These are phyloP conservation scores for Chytriomyces hyalinus DNA, from an alignment of 192 early-diverging fungal genomes.

Conservation along the genomic window DNA sequence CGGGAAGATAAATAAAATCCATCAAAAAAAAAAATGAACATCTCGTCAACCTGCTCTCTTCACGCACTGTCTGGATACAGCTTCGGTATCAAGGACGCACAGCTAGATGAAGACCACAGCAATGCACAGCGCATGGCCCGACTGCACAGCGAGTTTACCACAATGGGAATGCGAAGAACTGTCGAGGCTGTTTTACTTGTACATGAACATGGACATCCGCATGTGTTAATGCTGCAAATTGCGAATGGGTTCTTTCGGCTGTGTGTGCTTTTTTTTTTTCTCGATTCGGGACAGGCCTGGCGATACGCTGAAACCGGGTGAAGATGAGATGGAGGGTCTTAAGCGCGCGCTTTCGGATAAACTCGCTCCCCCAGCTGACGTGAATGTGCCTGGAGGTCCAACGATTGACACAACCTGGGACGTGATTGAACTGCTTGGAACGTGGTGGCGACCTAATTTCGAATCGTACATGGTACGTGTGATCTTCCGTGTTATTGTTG, in stretches of 20 bases:
- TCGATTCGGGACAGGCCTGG: slow-evolving; percentile 61
- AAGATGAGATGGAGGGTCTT: slow-evolving; percentile 76
- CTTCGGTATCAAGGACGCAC: slow-evolving; percentile 76
- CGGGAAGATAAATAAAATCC: no score
- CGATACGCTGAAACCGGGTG: slow-evolving; percentile 71
- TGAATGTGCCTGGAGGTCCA: slow-evolving; percentile 35
- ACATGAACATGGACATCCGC: slow-evolving; percentile 80
- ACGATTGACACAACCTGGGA: slow-evolving; percentile 56
- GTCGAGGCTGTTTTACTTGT: slow-evolving; percentile 78
- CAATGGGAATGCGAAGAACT: slow-evolving; percentile 67
- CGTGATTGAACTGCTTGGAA: slow-evolving; percentile 72
- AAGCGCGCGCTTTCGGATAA: slow-evolving; percentile 64
- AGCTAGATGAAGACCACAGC: slow-evolving; percentile 68
- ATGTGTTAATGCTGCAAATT: slow-evolving; percentile 79
- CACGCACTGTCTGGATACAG: slow-evolving; percentile 63
- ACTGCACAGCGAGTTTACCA: slow-evolving; percentile 68
- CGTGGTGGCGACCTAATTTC: slow-evolving; percentile 80
- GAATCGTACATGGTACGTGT: slow-evolving; percentile 72
- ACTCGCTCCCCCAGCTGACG: slow-evolving; percentile 44
- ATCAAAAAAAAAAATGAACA: not conserved
- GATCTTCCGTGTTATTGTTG: not conserved
- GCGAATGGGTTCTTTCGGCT: slow-evolving; percentile 76
- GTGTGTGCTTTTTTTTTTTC: slow-evolving; percentile 52
- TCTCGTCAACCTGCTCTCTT: not conserved
- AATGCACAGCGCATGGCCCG: slow-evolving; percentile 64